These are phyloP conservation scores for Marsdenia floribunda DNA, from an alignment of 257 asterid species.

Conservation along the genomic window DNA sequence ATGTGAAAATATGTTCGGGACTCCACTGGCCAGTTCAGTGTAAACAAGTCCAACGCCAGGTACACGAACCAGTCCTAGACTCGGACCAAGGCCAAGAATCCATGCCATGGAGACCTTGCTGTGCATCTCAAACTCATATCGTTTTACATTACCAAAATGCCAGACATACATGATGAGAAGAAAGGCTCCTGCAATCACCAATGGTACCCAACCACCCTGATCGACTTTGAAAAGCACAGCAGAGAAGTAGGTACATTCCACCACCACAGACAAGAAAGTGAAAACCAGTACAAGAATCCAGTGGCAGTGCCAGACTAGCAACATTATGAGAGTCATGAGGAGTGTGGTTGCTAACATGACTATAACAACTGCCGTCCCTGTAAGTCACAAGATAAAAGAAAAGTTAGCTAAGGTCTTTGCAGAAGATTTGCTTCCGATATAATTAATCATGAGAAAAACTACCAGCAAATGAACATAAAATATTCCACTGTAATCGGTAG, in stretches of 20 bases:
- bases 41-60: conserved; percentile 97
- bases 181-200: conserved; percentile 80
- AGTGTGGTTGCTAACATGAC: conserved; percentile 95
- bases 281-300: conserved; percentile 76
- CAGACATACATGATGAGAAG: conserved; percentile 84
- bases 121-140: conserved; percentile 92
- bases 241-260: conserved; percentile 82
- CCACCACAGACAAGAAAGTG: conserved; percentile 62
- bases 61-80: conserved; percentile 93
- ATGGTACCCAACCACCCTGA: conserved; percentile 99
- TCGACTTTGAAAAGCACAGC: conserved; percentile 79
- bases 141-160: conserved; percentile 84
- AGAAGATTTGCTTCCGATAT: not conserved
- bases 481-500: not conserved
- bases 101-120: conserved; percentile 96
- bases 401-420: not conserved
- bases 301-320: conserved; percentile 92
- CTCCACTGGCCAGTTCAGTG: conserved; percentile 96
- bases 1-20: conserved; percentile 90
- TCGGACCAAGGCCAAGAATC: conserved; percentile 94
- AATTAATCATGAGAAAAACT: not conserved
- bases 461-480: not conserved
- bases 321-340: conserved; percentile 85
- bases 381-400: conserved; percentile 1
- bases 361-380: conserved; percentile 94